These are phyloP conservation scores for Aspergillus bridgeri DNA, from an alignment of 495 filamentous ascomycete species.

Conservation along the genomic window DNA sequence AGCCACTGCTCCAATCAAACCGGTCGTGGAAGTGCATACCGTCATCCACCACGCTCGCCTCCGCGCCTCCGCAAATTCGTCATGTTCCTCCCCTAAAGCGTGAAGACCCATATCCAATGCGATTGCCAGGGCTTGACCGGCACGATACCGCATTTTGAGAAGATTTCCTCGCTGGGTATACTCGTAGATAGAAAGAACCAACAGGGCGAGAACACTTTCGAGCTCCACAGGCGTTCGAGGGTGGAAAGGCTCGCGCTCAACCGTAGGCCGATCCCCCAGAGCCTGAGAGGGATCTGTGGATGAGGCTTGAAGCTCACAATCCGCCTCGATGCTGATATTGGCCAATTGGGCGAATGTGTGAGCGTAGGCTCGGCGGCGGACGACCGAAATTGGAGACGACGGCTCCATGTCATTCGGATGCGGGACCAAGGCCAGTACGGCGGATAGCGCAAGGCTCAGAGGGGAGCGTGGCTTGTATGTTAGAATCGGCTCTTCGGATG, in stretches of 20 bases:
- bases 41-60: slow-evolving; percentile 64
- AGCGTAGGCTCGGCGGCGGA: slow-evolving; percentile 50
- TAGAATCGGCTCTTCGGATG: slow-evolving; percentile 38
- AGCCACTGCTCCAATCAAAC: neutral
- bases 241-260: slow-evolving; percentile 50
- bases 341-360: slow-evolving; percentile 54
- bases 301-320: slow-evolving; percentile 55
- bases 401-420: slow-evolving; percentile 49
- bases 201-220: slow-evolving; percentile 52
- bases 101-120: slow-evolving; percentile 54
- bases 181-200: slow-evolving; percentile 57
- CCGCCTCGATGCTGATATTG: slow-evolving; percentile 50
- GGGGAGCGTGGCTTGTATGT: slow-evolving; percentile 49
- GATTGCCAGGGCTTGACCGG: slow-evolving; percentile 52
- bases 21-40: slow-evolving; percentile 21
- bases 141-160: slow-evolving; percentile 58
- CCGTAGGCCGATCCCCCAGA: slow-evolving; percentile 39
- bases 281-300: slow-evolving; percentile 51
- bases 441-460: slow-evolving; percentile 53
- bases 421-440: slow-evolving; percentile 53
- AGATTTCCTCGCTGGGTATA: slow-evolving; percentile 60
- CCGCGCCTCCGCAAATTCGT: slow-evolving; percentile 52
- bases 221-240: slow-evolving; percentile 48
- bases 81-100: slow-evolving; percentile 38
- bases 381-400: slow-evolving; percentile 39